These are phyloP conservation scores for Nitzschia palea DNA, from an alignment of 108 stramenopile species.

Conservation along the genomic window DNA sequence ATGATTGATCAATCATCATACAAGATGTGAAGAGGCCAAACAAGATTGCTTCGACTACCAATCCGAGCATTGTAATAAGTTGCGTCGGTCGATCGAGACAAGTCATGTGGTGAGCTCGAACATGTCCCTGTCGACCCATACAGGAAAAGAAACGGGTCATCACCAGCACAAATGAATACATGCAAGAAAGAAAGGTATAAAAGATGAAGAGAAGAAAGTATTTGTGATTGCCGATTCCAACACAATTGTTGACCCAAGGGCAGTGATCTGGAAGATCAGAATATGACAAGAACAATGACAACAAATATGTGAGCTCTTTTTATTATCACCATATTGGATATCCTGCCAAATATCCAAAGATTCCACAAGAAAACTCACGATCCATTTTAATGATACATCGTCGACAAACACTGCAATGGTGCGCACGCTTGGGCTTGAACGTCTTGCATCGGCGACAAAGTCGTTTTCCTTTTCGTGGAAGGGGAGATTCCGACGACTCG, in stretches of 20 bases:
- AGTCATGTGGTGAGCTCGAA: constrained; percentile 24
- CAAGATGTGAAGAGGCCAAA: constrained; percentile 98
- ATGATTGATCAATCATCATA: constrained; percentile 98
- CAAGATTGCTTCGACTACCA: constrained; percentile 78
- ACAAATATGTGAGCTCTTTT: too few relatives aligned
- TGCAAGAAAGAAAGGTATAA: constrained; percentile 90
- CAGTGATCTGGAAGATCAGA: constrained; percentile 68
- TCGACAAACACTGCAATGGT: constrained; percentile 71
- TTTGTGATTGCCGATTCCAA: constrained; percentile 99
- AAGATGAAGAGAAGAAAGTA: constrained; percentile 97
- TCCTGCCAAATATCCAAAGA: too few relatives aligned
- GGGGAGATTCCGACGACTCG: constrained; percentile 10
- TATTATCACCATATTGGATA: too few relatives aligned
- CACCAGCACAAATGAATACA: constrained; percentile 82
- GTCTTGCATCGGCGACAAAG: constrained; percentile 83
- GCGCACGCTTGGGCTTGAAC: constrained; percentile 89
- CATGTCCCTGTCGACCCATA: constrained; percentile 35
- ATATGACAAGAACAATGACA: too few relatives aligned
- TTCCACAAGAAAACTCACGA: constrained; percentile 56
- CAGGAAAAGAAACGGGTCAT: constrained; percentile 67
- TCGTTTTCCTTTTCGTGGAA: constrained; percentile 42
- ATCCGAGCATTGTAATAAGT: constrained; percentile 60
- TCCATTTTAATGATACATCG: constrained; percentile 94
- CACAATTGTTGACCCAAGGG: constrained; percentile 99
- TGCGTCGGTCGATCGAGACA: constrained; percentile 81